These are phyloP conservation scores for Patellaria atrata DNA, from an alignment of 495 filamentous ascomycete species.

Conservation along the genomic window DNA sequence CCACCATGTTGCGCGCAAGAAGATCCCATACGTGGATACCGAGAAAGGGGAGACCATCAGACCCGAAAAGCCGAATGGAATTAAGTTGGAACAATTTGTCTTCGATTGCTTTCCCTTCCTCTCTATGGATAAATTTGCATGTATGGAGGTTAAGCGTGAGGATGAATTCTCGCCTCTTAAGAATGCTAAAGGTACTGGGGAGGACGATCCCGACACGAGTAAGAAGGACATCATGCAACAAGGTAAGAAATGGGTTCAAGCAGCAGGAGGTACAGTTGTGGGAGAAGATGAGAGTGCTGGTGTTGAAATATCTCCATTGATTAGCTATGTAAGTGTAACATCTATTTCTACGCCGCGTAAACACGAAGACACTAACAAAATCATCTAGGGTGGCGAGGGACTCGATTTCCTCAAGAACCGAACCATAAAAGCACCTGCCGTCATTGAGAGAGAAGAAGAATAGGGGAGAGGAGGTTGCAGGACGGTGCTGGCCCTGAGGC, in stretches of 20 bases:
- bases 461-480: constrained; percentile 10
- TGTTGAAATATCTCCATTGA: constrained; percentile 82
- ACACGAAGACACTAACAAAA: constrained; percentile 22
- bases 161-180: constrained; percentile 98
- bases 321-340: constrained; percentile 76
- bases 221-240: constrained; percentile 77
- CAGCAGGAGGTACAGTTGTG: constrained; percentile 60
- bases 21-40: constrained; percentile 78
- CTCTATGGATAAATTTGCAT: constrained; percentile 77
- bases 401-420: constrained; percentile 60
- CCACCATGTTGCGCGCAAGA: constrained; percentile 94
- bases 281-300: constrained; percentile 55
- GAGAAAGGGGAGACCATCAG: constrained; percentile 67
- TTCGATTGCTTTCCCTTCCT: constrained; percentile 96
- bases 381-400: constrained; percentile 72
- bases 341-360: constrained; percentile 12
- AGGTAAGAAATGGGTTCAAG: constrained; percentile 69
- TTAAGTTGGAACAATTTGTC: constrained; percentile 98
- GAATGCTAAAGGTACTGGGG: constrained; percentile 68
- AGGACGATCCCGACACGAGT: constrained; percentile 91
- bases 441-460: constrained; percentile 66
- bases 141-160: constrained; percentile 88
- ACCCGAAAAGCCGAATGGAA: constrained; percentile 86
- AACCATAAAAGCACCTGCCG: constrained; percentile 60
- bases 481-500: not conserved